Base-by-base conservation (phyloP, 169 alveolate species). In the Miamiensis avidus region DNA sequence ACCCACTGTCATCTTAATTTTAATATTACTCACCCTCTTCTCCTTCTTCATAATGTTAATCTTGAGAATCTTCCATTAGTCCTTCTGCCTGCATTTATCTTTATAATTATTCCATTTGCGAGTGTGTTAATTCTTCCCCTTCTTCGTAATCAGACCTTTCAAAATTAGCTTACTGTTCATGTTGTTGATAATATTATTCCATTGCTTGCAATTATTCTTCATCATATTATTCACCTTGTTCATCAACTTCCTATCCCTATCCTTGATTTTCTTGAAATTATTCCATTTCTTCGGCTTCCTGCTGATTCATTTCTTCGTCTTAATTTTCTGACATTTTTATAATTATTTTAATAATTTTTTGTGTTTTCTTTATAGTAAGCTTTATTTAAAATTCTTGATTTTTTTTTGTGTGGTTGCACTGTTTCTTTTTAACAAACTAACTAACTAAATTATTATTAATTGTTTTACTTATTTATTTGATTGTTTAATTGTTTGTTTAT, bases 21-120 rank as follows among this genome's bases (percentile, higher is more conserved):
- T 91, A 75, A 34, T 83, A 92, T 73, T 83, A 89, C 74, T 65
- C 87, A 30, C 76, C 93, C 73, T 75, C 93, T 34, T 81, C 87
- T 20, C 79, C 81, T 31, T 74, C 82, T 79, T 77, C 91, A 29
- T 89, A 90, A 34, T 82, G 82, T 20, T 49, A 49, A 4, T 49
- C 69, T 49, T 49, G 20, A 49, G 69, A 49, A 20, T 20, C 69
- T 20, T 49, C 69, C 69, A 11, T 11, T 20, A 49, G 20, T 20
- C 4, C 20, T 20, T 20, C 69, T 20, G 4, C 26, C 69, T 49
- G 69, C 69, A 11, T 11, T 49, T 49, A 11, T 11, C 69, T 49
- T 49, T 11, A 4, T 20, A 49, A 11, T 20, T 4, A 49, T 49
- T 49, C 20, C 69, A 4, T 11, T 20, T 20, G 20, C 69, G 69